Conservation (phyloP, 1,139 yeast species). For the Diutina pseudorugosa region DNA sequence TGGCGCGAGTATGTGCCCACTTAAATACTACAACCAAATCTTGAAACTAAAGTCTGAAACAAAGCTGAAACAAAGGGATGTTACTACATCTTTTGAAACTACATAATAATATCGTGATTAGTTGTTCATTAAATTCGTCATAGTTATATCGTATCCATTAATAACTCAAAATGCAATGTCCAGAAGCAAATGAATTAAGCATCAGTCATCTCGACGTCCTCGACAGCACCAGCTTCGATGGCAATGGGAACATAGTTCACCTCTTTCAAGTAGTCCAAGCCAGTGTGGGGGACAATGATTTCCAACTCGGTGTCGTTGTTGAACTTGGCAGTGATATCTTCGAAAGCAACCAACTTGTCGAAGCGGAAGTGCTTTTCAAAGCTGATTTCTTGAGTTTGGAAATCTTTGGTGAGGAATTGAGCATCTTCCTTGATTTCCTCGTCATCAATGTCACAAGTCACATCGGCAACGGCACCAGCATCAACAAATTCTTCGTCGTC, state of each 20-base stretch:
- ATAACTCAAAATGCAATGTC: slow-evolving; percentile 1
- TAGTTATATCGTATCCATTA: neutral
- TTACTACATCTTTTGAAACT: no score
- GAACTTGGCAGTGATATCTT: slow-evolving; percentile 28
- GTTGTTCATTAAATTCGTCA: slow-evolving; percentile 1
- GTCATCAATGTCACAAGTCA: slow-evolving; percentile 12
- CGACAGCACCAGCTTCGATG: slow-evolving; percentile 8
- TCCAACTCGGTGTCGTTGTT: slow-evolving; percentile 30
- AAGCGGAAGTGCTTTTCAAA: slow-evolving; percentile 36
- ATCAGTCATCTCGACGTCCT: slow-evolving; percentile 1
- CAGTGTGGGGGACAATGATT: slow-evolving; percentile 29
- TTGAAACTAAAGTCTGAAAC: neutral
- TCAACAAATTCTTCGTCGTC: neutral
- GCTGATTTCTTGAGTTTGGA: slow-evolving; percentile 27
- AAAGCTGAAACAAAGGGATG: no score
- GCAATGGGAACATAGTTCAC: slow-evolving; percentile 17
- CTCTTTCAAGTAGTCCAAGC: slow-evolving; percentile 13
- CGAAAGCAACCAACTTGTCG: slow-evolving; percentile 27
- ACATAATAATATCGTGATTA: neutral
- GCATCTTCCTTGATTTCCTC: slow-evolving; percentile 35
- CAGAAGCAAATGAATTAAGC: neutral
- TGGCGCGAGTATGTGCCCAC: neutral
- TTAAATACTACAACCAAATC: neutral
- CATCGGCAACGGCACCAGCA: neutral
- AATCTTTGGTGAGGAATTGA: slow-evolving; percentile 25